These are phyloP conservation scores for Trypanosoma congolense DNA, from an alignment of 208 protist species.

Conservation along the genomic window DNA sequence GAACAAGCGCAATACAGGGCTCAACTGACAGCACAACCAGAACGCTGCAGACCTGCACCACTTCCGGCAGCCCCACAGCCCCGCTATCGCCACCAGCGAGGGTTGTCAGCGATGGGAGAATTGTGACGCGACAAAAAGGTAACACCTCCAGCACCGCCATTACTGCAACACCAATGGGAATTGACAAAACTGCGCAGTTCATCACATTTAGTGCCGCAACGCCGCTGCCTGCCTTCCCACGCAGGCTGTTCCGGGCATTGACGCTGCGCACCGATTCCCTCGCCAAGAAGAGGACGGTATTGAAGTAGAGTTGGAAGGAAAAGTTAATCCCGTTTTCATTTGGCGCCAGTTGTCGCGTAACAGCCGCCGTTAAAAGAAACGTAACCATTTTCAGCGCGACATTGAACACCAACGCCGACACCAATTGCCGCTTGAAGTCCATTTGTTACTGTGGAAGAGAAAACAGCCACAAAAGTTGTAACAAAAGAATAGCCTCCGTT, in stretches of 20 bases:
- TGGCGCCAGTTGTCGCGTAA: constrained; percentile 72
- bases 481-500: too few species aligned
- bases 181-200: constrained; percentile 33
- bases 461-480: not conserved
- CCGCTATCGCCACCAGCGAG: not conserved
- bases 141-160: constrained; percentile 28
- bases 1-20: constrained; percentile 60
- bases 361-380: constrained; percentile 51
- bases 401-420: constrained; percentile 57
- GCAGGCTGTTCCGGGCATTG: constrained; percentile 34
- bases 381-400: constrained; percentile 66
- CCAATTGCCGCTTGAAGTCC: constrained; percentile 62
- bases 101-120: constrained; percentile 24
- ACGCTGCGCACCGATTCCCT: constrained; percentile 70
- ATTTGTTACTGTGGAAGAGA: not conserved
- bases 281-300: constrained; percentile 69
- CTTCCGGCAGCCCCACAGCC: constrained; percentile 38
- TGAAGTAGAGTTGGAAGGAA: constrained; percentile 73
- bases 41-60: constrained; percentile 41
- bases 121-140: constrained; percentile 7
- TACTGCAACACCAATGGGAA: constrained; percentile 35
- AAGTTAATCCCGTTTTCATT: constrained; percentile 71
- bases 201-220: constrained; percentile 23
- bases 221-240: constrained; percentile 8
- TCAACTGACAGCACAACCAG: constrained; percentile 41